Evolutionary conservation across 768 basidiomycete genomes (phyloP).

Genomic region (Lactarius deliciosus): DNA sequence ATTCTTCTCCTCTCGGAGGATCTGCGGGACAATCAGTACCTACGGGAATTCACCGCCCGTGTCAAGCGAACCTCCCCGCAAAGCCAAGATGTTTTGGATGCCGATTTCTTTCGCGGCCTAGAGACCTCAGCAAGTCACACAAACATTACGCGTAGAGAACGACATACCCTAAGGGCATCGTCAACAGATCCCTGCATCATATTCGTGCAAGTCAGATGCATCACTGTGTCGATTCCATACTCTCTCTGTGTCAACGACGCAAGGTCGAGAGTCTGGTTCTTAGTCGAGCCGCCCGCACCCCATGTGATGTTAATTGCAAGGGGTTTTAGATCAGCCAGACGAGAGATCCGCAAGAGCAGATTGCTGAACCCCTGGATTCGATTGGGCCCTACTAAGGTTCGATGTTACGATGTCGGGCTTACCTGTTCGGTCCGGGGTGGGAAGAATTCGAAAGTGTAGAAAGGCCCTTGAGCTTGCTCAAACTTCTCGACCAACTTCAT

Average conservation of each 20-base stretch:
- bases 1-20: conserved; percentile 90
- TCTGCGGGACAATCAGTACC: conserved; percentile 48
- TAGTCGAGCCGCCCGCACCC: conserved; percentile 96
- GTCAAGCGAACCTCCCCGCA: conserved; percentile 73
- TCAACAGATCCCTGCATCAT: conserved; percentile 90
- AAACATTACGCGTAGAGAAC: conserved; percentile 21
- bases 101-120: conserved; percentile 79
- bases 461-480: conserved; percentile 43
- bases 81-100: conserved; percentile 85
- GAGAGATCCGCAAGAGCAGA: conserved; percentile 80
- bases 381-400: conserved; percentile 16
- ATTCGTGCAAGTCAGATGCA: conserved; percentile 97
- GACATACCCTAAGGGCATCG: conserved; percentile 72
- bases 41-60: not conserved
- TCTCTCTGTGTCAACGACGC: conserved; percentile 73
- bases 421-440: conserved; percentile 93
- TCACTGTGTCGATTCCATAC: conserved; percentile 78
- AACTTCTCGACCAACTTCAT: conserved; percentile 83
- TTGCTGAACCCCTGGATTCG: conserved; percentile 81
- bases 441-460: conserved; percentile 96
- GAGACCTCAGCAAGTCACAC: not conserved
- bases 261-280: conserved; percentile 82
- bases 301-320: conserved; percentile 92
- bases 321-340: conserved; percentile 74
- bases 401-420: conserved; percentile 24